phyloP scores from a whole-genome alignment of 345 rosid genomes.

The Bretschneidera sinensis region DNA sequence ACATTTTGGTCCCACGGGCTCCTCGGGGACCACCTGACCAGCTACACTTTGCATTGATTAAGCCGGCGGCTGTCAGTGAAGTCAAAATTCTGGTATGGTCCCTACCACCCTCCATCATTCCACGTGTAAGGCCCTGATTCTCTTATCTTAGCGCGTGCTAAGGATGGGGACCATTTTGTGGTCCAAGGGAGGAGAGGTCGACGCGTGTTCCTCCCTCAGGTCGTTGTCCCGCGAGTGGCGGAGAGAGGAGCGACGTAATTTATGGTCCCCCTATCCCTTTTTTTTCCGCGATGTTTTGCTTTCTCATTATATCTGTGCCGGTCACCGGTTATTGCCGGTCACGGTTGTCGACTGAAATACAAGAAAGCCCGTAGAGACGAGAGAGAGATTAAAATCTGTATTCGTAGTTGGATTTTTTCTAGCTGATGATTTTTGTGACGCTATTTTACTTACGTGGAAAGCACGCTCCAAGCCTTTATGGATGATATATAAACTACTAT shows the following conservation, averaged over 20 bases:
- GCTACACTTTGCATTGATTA: conserved; percentile 34
- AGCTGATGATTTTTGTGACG: conserved; percentile 15
- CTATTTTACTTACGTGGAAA: conserved; percentile 39
- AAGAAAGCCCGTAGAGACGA: not conserved
- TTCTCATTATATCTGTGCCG: too few species aligned
- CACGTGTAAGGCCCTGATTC: conserved; percentile 50
- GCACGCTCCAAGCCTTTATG: conserved; percentile 56
- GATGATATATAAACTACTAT: conserved; percentile 1
- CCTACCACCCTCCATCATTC: conserved; percentile 27
- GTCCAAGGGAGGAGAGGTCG: conserved; percentile 31
- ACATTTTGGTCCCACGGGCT: conserved; percentile 24
- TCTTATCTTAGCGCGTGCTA: conserved; percentile 40
- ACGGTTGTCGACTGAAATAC: conserved; percentile 3
- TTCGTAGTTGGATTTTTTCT: not conserved
- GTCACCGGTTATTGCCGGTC: conserved; percentile 22
- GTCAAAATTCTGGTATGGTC: conserved; percentile 53
- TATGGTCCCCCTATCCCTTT: conserved; percentile 32
- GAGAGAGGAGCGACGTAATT: conserved; percentile 36
- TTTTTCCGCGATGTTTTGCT: not conserved
- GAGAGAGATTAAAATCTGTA: not conserved
- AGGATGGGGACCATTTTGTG: conserved; percentile 43
- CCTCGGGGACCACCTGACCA: conserved; percentile 27
- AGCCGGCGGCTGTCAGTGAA: conserved; percentile 92
- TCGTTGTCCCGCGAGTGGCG: conserved; percentile 47
- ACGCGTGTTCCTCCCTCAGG: conserved; percentile 53